These are phyloP conservation scores for Mortierella sp. DNA, from an alignment of 371 early-diverging fungal species.

Conservation along the genomic window DNA sequence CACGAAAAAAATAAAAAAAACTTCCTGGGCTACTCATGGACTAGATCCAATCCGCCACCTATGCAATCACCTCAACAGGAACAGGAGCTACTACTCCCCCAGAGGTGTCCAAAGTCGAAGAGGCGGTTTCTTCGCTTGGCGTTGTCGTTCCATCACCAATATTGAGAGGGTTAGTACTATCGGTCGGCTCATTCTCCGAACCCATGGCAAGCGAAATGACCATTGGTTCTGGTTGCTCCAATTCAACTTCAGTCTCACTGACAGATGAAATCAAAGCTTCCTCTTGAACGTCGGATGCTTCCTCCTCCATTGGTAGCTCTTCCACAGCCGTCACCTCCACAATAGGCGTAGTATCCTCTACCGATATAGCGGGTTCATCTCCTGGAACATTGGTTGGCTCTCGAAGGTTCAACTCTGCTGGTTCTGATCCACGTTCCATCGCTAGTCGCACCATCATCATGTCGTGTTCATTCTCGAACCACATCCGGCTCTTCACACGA, in stretches of 20 bases:
- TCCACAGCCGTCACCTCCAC: neutral
- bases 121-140: neutral
- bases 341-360: neutral
- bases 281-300: neutral
- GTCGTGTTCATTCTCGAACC: conserved; percentile 51
- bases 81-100: neutral
- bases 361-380: neutral
- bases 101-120: neutral
- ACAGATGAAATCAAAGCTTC: neutral
- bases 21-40: no score
- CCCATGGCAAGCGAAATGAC: no score
- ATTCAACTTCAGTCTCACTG: no score
- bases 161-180: neutral
- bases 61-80: neutral
- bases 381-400: neutral
- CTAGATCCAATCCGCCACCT: no score
- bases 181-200: neutral
- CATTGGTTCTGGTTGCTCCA: no score
- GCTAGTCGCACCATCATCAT: conserved; percentile 51
- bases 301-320: neutral
- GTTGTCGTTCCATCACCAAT: neutral
- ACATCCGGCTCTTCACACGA: conserved; percentile 33
- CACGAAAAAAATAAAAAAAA: no score
- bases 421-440: conserved; percentile 29
- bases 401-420: neutral